Evolutionary conservation across 2,329 filamentous ascomycete genomes (phyloP).

Genomic region (Calonectria hongkongensis): DNA sequence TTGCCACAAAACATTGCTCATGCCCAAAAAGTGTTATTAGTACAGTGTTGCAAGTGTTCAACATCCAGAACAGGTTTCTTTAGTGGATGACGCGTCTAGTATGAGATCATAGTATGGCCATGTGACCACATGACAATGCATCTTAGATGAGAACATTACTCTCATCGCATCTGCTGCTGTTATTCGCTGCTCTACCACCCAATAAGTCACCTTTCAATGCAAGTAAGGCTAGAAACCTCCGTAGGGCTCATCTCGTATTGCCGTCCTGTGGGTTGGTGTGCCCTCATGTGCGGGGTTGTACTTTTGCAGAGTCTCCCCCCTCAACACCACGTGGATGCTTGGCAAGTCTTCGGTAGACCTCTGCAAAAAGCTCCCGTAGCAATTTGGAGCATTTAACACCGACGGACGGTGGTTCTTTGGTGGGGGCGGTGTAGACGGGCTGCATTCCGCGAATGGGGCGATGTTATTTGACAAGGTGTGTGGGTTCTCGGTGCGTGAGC

Average conservation of each 20-base stretch:
- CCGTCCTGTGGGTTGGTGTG: background rate
- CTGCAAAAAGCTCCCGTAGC: background rate
- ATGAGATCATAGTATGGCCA: background rate
- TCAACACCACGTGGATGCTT: background rate
- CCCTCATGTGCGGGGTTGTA: background rate
- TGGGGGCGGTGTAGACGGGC: conserved; percentile 21
- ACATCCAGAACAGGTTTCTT: background rate
- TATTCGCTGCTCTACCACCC: background rate
- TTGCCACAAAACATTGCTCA: background rate
- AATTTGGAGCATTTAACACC: background rate
- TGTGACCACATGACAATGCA: background rate
- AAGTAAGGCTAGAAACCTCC: too few relatives aligned
- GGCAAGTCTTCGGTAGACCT: background rate
- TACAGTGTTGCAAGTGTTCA: background rate
- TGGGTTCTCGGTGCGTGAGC: background rate
- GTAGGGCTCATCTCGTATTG: background rate
- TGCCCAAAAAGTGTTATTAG: background rate
- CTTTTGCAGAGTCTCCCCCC: background rate
- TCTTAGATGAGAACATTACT: background rate
- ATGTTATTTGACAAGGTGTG: background rate
- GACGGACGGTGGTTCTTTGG: background rate
- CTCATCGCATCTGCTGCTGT: background rate
- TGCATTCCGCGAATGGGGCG: conserved; percentile 8
- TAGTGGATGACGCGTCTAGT: too few relatives aligned
- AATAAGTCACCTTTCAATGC: too few relatives aligned